Evolutionary conservation across 768 basidiomycete genomes (phyloP).

Genomic region (Crucibulum laeve): DNA sequence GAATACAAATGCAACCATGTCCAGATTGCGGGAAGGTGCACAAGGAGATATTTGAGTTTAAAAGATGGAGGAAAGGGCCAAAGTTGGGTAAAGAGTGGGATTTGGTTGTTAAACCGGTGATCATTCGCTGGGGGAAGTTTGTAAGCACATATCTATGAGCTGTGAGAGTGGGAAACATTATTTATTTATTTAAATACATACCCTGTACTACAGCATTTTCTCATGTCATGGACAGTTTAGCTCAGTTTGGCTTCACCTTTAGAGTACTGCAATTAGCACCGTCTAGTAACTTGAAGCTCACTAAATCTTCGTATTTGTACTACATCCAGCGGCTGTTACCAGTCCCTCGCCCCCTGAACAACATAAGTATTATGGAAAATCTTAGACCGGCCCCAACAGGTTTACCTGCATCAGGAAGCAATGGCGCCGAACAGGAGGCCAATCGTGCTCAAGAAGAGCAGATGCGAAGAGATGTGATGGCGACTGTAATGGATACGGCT

Average conservation of each 20-base stretch:
- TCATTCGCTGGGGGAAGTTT: slow-evolving; percentile 76
- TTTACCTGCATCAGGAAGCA: background rate
- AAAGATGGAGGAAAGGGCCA: slow-evolving; percentile 43
- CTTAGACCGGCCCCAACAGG: background rate
- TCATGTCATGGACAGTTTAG: no score
- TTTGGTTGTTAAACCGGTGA: slow-evolving; percentile 64
- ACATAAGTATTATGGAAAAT: background rate
- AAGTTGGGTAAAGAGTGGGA: slow-evolving; percentile 74
- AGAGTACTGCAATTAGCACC: no score
- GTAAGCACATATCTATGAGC: slow-evolving; percentile 36
- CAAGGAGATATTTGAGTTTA: slow-evolving; percentile 78
- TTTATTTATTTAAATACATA: no score
- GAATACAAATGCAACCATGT: slow-evolving; percentile 28
- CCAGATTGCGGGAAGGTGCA: slow-evolving; percentile 49
- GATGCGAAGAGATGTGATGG: slow-evolving; percentile 71
- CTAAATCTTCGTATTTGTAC: no score
- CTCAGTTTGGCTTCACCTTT: no score
- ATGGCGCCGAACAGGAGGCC: slow-evolving; percentile 50
- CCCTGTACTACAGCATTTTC: no score
- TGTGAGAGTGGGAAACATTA: no score
- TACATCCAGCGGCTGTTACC: no score
- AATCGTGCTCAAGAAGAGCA: slow-evolving; percentile 68
- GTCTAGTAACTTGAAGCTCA: no score
- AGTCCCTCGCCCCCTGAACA: no score
- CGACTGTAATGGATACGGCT: slow-evolving; percentile 69